Percentiles rank a stretch among this genome's conserved stretches.
These are phyloP conservation scores for Debaryomycetaceae sp. DNA, from an alignment of 1,139 yeast species.

Conservation along the genomic window DNA sequence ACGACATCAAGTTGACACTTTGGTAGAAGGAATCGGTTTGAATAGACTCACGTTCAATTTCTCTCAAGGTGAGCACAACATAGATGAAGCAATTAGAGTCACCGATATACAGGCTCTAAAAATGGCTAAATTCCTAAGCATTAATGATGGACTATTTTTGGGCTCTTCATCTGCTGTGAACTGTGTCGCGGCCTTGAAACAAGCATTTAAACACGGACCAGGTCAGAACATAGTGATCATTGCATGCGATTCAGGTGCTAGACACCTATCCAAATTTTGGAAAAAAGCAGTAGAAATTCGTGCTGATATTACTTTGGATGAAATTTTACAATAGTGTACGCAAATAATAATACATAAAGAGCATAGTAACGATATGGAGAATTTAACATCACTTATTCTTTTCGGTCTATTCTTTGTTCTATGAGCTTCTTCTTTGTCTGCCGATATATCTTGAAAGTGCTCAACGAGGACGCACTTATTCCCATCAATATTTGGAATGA, in stretches of 20 bases:
- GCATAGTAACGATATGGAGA: neutral
- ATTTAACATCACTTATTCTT: neutral
- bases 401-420: constrained; percentile 9
- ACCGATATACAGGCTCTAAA: constrained; percentile 73
- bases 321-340: constrained; percentile 15
- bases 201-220: constrained; percentile 55
- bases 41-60: constrained; percentile 85
- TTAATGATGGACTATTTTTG: constrained; percentile 83
- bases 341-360: constrained; percentile 1
- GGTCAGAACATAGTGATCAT: constrained; percentile 80
- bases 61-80: constrained; percentile 59
- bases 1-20: constrained; percentile 93
- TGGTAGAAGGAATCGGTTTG: constrained; percentile 91
- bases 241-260: constrained; percentile 87
- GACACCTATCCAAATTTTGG: constrained; percentile 94
- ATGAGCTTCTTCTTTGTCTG: constrained; percentile 33
- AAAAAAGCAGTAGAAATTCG: constrained; percentile 50
- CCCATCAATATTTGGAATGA: constrained; percentile 51
- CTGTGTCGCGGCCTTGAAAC: constrained; percentile 80
- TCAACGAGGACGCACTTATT: constrained; percentile 37
- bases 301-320: constrained; percentile 26
- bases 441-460: constrained; percentile 38
- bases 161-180: constrained; percentile 93
- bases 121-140: constrained; percentile 83
- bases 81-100: constrained; percentile 80